Evolutionary conservation across 2,329 filamentous ascomycete species (phyloP).

Genomic region (Phialocephala sp.): DNA sequence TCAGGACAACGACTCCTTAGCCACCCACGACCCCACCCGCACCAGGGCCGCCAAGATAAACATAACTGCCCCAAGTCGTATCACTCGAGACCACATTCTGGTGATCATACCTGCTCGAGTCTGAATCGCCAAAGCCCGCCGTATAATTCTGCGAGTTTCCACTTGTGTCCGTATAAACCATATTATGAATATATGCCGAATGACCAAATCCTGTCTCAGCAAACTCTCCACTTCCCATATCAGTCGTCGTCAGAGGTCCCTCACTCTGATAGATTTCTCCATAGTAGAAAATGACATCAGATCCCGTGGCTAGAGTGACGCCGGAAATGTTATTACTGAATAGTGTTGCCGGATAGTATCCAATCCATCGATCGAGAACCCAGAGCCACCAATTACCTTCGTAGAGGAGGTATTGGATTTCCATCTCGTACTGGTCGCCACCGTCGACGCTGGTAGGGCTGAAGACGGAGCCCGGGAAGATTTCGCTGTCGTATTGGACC

Average conservation of each 20-base stretch:
- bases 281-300: conserved; percentile 24
- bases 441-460: conserved; percentile 10
- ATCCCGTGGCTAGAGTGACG: conserved; percentile 15
- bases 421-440: conserved; percentile 24
- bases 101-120: conserved; percentile 22
- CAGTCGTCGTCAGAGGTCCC: conserved; percentile 22
- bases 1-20: neutral
- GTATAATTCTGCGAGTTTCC: conserved; percentile 13
- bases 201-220: conserved; percentile 7
- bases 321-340: conserved; percentile 12
- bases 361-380: conserved; percentile 25
- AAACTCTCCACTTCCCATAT: conserved; percentile 29
- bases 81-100: conserved; percentile 13
- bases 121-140: conserved; percentile 15
- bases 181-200: conserved; percentile 24
- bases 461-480: conserved; percentile 28
- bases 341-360: conserved; percentile 28
- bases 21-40: conserved; percentile 26
- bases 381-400: conserved; percentile 29
- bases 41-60: conserved; percentile 27
- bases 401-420: conserved; percentile 24
- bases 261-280: conserved; percentile 27
- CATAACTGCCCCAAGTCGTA: conserved; percentile 19
- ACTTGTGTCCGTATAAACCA: conserved; percentile 17
- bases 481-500: conserved; percentile 23